Evolutionary conservation across 208 protist species (phyloP).

Genomic region (Wallacemonas sp.): DNA sequence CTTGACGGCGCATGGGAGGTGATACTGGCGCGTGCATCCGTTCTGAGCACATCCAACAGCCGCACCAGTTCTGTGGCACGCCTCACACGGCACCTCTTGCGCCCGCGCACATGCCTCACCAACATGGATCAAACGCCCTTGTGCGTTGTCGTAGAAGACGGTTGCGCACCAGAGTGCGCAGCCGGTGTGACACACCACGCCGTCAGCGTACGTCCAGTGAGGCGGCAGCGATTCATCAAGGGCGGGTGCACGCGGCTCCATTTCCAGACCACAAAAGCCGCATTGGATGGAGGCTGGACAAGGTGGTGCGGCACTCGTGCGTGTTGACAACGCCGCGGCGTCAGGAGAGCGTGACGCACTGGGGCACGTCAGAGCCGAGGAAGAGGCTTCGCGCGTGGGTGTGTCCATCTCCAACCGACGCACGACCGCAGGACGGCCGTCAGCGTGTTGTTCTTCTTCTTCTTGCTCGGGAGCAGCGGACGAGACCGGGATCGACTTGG

Average conservation of each 20-base stretch:
- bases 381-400: too few species aligned
- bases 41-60: slow-evolving; percentile 39
- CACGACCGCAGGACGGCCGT: too few species aligned
- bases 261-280: neutral
- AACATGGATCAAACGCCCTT: slow-evolving; percentile 28
- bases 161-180: slow-evolving; percentile 82
- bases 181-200: slow-evolving; percentile 36
- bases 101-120: slow-evolving; percentile 28
- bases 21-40: slow-evolving; percentile 52
- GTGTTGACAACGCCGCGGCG: too few species aligned
- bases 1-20: slow-evolving; percentile 56
- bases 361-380: too few species aligned
- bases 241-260: neutral
- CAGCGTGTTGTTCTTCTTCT: too few species aligned
- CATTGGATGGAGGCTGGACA: too few species aligned
- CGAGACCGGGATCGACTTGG: too few species aligned
- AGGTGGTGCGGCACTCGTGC: too few species aligned
- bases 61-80: slow-evolving; percentile 50
- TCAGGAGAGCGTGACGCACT: too few species aligned
- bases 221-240: neutral
- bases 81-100: slow-evolving; percentile 45
- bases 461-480: too few species aligned
- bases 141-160: slow-evolving; percentile 56
- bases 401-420: too few species aligned
- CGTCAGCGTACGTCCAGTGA: slow-evolving; percentile 13